Conservation (phyloP, 352 stramenopile genomes). For the Globisporangium iwayamae region DNA sequence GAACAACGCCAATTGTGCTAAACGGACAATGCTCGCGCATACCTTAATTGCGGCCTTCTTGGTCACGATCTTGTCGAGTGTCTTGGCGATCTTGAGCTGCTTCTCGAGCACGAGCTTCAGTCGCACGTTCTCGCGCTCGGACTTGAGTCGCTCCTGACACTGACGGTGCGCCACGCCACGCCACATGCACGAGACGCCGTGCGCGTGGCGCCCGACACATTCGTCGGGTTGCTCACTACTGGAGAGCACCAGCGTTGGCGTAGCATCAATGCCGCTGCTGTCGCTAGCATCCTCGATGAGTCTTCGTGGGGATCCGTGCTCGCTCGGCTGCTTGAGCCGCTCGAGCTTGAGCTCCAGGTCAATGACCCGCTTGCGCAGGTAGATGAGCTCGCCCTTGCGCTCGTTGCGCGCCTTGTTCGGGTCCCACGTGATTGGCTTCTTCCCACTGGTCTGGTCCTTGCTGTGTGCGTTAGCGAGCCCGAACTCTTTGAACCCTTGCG, state of each 20-base stretch:
- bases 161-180: constrained; percentile 16
- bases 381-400: constrained; percentile 19
- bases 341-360: constrained; percentile 19
- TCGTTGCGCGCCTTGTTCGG: constrained; percentile 21
- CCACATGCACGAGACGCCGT: constrained; percentile 7
- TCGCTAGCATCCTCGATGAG: not conserved
- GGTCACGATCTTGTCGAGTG: constrained; percentile 21
- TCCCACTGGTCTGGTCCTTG: not conserved
- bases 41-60: not conserved
- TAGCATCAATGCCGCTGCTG: not conserved
- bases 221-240: not conserved
- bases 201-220: not conserved
- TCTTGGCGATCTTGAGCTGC: constrained; percentile 44
- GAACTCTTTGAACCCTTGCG: not conserved
- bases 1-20: not conserved
- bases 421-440: constrained; percentile 4
- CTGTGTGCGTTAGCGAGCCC: not conserved
- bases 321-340: not conserved
- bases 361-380: constrained; percentile 12
- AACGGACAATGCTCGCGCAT: not conserved
- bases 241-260: not conserved
- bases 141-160: constrained; percentile 31
- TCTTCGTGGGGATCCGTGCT: not conserved
- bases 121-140: constrained; percentile 51
- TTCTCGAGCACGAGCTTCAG: constrained; percentile 32